Conservation (phyloP, 2,329 filamentous ascomycete genomes). For the Ambrosiella xylebori region DNA sequence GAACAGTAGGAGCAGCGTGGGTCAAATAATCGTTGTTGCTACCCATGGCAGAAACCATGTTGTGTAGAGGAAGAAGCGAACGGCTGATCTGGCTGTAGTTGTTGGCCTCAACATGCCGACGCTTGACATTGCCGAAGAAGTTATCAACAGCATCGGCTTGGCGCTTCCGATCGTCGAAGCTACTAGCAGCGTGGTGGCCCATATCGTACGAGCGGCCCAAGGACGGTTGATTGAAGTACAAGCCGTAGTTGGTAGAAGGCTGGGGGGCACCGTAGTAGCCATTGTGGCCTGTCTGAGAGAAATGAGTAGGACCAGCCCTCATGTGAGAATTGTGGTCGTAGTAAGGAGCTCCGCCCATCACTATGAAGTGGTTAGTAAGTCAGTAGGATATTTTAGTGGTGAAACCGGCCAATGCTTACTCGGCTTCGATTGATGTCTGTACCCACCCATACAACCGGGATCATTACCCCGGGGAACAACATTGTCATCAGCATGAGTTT, state of each 20-base stretch:
- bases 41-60: conserved; percentile 45
- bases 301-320: conserved; percentile 38
- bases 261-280: conserved; percentile 41
- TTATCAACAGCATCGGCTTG: conserved; percentile 80
- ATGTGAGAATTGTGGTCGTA: conserved; percentile 51
- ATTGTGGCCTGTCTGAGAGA: conserved; percentile 36
- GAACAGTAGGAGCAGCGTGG: conserved; percentile 24
- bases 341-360: conserved; percentile 31
- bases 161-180: conserved; percentile 60
- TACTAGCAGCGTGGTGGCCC: conserved; percentile 18
- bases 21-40: conserved; percentile 38
- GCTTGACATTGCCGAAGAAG: conserved; percentile 87
- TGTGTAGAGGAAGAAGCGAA: conserved; percentile 66
- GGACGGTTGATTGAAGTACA: conserved; percentile 58
- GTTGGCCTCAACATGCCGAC: conserved; percentile 70
- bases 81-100: conserved; percentile 89
- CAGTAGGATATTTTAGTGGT: background rate
- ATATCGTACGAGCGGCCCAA: conserved; percentile 24
- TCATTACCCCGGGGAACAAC: conserved; percentile 44
- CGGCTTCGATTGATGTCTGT: conserved; percentile 36
- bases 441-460: conserved; percentile 33
- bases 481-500: conserved; percentile 94
- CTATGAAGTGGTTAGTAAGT: conserved; percentile 15
- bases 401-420: conserved; percentile 23
- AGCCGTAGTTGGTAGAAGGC: conserved; percentile 43